Evolutionary conservation across 768 basidiomycete genomes (phyloP), one percentile per base, ranked within the genome.

Genomic region (Mycena sanguinolenta): DNA sequence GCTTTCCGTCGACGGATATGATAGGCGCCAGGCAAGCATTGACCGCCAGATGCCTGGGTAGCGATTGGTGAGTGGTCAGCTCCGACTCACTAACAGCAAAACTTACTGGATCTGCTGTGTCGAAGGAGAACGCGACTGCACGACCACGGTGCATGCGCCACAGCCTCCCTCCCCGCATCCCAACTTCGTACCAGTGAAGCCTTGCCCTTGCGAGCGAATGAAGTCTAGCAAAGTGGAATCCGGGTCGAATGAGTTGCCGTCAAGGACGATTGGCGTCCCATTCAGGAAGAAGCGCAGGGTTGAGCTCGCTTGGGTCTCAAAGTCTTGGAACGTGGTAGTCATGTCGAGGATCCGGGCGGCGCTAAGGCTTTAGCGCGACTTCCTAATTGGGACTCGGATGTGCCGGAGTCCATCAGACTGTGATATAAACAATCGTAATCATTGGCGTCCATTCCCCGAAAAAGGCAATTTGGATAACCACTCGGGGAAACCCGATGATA

Each of bases 141-240:
- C 62, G 9, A 74, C 73, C 7, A 74, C 73, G 0, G 73, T 74
- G 27, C 73, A 74, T 14, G 73, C 73, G 32, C 73, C 73, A n/a
- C 73, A 74, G 0, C 73, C 73, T 16, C 73, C 73, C 36, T 74
- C 73, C 17, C 73, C 73, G 50, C 73, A 74, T 13, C 73, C 73
- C 30, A 74, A 42, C 67, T 74, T 74, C 14, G 73, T 71, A 30
- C 73, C 73, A 4, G 73, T 74, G 28, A 71, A 69, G 50, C 73
- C 73, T 58, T 70, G 73, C 21, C 73, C 73, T 58, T 74, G 73
- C 7, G 73, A 71, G 23, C 73, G 69, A 44, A 74, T 72, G 49
- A 74, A 74, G 64, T 74, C 73, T 1, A 74, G 63, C 6, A 74
- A 30, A 0, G 73, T 74, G 6, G 73, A 46, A 63, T 74, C 73